Conservation (phyloP, 2,329 filamentous ascomycete genomes). For the Helotiales sp. region DNA sequence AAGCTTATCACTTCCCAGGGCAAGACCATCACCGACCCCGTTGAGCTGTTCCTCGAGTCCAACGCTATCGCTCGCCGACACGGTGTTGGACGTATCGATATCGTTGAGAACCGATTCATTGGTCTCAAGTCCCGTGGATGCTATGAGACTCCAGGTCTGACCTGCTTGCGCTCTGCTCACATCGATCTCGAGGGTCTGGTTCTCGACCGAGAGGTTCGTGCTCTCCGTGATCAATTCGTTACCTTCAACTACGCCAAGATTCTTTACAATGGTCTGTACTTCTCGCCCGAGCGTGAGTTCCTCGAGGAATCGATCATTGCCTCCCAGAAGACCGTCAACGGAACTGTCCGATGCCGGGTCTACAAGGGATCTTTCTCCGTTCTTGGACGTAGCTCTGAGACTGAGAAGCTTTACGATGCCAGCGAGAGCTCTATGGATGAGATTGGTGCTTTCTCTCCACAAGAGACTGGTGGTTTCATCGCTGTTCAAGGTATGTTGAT, state of each 20-base stretch:
- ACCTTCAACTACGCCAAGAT: slow-evolving; percentile 62
- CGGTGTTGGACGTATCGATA: slow-evolving; percentile 80
- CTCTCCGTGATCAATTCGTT: slow-evolving; percentile 70
- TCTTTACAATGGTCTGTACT: slow-evolving; percentile 62
- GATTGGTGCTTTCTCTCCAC: slow-evolving; percentile 65
- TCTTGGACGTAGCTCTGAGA: slow-evolving; percentile 59
- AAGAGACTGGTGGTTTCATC: slow-evolving; percentile 65
- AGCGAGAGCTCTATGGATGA: slow-evolving; percentile 70
- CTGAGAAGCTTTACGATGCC: slow-evolving; percentile 69
- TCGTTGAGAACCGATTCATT: slow-evolving; percentile 80
- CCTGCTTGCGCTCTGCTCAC: slow-evolving; percentile 36
- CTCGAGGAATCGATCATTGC: slow-evolving; percentile 64
- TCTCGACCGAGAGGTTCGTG: slow-evolving; percentile 67
- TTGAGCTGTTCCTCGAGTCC: slow-evolving; percentile 70
- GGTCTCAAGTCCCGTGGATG: slow-evolving; percentile 80
- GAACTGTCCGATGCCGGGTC: slow-evolving; percentile 58
- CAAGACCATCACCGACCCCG: slow-evolving; percentile 64
- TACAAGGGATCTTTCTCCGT: slow-evolving; percentile 68
- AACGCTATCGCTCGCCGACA: slow-evolving; percentile 71
- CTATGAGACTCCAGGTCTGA: slow-evolving; percentile 58
- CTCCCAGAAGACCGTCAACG: slow-evolving; percentile 61
- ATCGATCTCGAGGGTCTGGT: slow-evolving; percentile 66
- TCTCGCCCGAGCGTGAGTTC: slow-evolving; percentile 71
- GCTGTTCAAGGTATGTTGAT: slow-evolving; percentile 25
- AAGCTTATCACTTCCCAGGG: slow-evolving; percentile 58